A percentile compares a stretch with the other conserved stretches of the same genome.
phyloP scores from a whole-genome alignment of 108 stramenopile genomes.

The Nannochloropsis gaditana region DNA sequence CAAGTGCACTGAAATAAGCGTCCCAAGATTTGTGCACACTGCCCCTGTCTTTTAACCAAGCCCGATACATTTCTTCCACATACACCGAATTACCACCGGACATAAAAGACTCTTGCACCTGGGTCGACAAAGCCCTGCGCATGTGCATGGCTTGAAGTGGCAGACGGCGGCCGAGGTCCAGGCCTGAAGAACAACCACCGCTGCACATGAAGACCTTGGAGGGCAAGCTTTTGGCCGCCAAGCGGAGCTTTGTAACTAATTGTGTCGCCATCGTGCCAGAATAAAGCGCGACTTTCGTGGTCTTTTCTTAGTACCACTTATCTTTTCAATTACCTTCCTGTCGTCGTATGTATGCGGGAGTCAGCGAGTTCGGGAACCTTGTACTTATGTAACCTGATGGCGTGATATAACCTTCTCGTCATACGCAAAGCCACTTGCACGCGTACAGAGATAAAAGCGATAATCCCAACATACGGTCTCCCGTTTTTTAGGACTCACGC shows the following conservation, averaged over 20 bases:
- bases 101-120: background rate
- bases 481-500: too few relatives aligned
- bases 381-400: too few relatives aligned
- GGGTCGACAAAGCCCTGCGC: background rate
- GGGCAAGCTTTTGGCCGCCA: background rate
- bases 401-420: too few relatives aligned
- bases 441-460: too few relatives aligned
- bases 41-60: constrained; percentile 52
- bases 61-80: constrained; percentile 60
- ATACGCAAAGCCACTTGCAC: too few relatives aligned
- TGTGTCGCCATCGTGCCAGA: background rate
- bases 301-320: too few relatives aligned
- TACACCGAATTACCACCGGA: constrained; percentile 41
- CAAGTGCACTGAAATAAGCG: constrained; percentile 55
- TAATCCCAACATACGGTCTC: too few relatives aligned
- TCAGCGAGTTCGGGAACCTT: too few relatives aligned
- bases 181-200: background rate
- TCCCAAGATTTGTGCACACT: constrained; percentile 59
- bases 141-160: background rate
- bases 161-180: background rate
- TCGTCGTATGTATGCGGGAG: too few relatives aligned
- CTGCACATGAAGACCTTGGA: background rate
- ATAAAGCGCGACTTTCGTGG: too few relatives aligned
- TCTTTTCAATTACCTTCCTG: too few relatives aligned
- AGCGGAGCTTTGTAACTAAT: background rate